Percentiles rank a stretch among this genome's conserved stretches.
These are phyloP conservation scores for Fusarium papillatum DNA, from an alignment of 2,329 filamentous ascomycete genomes.

Conservation along the genomic window DNA sequence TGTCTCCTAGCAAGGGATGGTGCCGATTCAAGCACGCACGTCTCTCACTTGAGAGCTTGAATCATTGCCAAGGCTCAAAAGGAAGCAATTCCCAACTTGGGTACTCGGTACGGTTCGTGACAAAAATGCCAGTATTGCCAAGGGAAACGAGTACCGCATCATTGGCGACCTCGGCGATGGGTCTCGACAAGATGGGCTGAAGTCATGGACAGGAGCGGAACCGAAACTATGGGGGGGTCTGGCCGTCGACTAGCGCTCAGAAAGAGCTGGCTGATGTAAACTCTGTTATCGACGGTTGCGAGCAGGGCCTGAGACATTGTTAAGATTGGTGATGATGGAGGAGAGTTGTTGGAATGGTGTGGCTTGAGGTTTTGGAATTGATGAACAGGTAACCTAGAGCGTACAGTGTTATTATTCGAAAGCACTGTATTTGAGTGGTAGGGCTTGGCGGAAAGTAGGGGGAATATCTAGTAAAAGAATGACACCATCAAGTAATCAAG, in stretches of 20 bases:
- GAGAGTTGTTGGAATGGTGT: conserved; percentile 30
- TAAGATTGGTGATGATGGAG: conserved; percentile 4
- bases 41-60: neutral
- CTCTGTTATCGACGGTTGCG: conserved; percentile 5
- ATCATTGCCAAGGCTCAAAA: neutral
- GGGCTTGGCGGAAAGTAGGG: neutral
- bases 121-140: neutral
- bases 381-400: neutral
- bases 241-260: neutral
- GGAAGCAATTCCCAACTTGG: neutral
- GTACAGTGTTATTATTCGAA: neutral
- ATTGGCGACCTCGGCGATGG: neutral
- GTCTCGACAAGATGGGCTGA: neutral
- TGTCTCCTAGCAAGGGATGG: too few relatives aligned
- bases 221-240: neutral
- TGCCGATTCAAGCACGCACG: neutral
- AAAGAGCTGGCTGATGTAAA: neutral
- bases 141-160: neutral
- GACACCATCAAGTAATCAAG: neutral
- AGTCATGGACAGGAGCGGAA: neutral
- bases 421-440: neutral
- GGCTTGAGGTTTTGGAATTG: conserved; percentile 3
- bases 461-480: neutral
- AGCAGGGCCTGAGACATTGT: conserved; percentile 3
- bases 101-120: neutral